Evolutionary conservation across 441 rosid genomes (phyloP).

Genomic region (Macaranga tanarius): DNA sequence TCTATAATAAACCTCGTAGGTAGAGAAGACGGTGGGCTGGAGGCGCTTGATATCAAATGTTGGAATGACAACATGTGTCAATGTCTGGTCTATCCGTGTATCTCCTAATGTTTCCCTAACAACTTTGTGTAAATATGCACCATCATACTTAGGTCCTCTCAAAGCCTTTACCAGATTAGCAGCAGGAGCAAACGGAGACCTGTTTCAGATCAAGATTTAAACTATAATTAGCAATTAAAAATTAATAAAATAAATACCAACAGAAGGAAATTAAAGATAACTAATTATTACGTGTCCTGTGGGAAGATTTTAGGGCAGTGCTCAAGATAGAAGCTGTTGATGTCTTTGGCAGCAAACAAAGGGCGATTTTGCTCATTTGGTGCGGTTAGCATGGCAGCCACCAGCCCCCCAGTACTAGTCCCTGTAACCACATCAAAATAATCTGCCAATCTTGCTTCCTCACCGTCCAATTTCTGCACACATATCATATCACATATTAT

Average conservation of each 20-base stretch:
- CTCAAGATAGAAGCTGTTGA: conserved; percentile 41
- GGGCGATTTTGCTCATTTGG: conserved; percentile 52
- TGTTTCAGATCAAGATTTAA: background rate
- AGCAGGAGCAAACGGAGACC: conserved; percentile 13
- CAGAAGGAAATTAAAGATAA: background rate
- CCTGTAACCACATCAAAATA: conserved; percentile 59
- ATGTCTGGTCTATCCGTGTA: conserved; percentile 30
- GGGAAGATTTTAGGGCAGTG: conserved; percentile 53
- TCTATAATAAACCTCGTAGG: conserved; percentile 29
- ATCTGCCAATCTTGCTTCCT: conserved; percentile 55
- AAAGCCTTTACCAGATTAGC: conserved; percentile 19
- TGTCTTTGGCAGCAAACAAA: conserved; percentile 50
- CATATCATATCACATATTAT: background rate
- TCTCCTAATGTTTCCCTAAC: conserved; percentile 38
- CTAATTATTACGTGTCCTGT: conserved; percentile 32
- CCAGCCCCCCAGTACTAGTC: conserved; percentile 63
- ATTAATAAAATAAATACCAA: background rate
- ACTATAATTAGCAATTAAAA: background rate
- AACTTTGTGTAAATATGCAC: conserved; percentile 27
- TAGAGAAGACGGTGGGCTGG: conserved; percentile 48
- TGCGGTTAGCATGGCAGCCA: conserved; percentile 53
- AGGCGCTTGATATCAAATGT: conserved; percentile 49
- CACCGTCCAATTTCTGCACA: conserved; percentile 40
- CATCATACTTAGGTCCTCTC: conserved; percentile 37
- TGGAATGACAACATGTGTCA: conserved; percentile 47